Evolutionary conservation across 352 stramenopile genomes (phyloP), one percentile per base, ranked within the genome.

Genomic region (Pilasporangium apinafurcum): DNA sequence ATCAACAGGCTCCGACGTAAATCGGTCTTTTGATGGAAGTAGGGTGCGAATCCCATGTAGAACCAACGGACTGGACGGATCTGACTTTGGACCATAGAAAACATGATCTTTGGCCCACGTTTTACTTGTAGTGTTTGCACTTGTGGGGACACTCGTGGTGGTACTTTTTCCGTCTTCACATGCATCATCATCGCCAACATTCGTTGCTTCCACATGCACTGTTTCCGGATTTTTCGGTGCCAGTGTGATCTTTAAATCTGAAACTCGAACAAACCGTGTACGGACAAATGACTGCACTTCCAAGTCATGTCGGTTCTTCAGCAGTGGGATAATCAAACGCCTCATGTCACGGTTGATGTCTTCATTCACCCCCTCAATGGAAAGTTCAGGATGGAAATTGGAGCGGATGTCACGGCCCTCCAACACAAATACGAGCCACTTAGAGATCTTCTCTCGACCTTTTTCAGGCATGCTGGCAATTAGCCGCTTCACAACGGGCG

Each of bases 391-490:
- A 34, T 86, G 68, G 48, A 88, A 86, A 29, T 85, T 79, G 1
- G 72, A 56, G 31, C 76, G 72, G 39, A 88, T 88, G 28, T 88
- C 72, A 7, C 71, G 70, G 1, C 76, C 72, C 59, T 83, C 72
- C 0, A 88, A 51, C 18, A 88, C 71, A 34, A 85, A 88, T 18
- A 59, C 59, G 28, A 88, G 63, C 75, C 75, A 88, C 38, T 88
- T 86, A 14, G 63, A 62, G 37, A 88, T 74, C 40, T 85, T 86
- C 50, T 77, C 67, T 31, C 65, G 62, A 0, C 76, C 67, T 48
- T 56, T 71, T 30, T 81, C 76, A 1, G 72, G 72, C 68, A 88
- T 78, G 34, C 50, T 81, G n/a, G 54, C 54, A 37, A 86, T 79
- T 29, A 88, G 48, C 0, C 68, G 68, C 53, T 88, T 68, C 4